A percentile compares a stretch with the other conserved stretches of the same genome.
Evolutionary conservation across 257 asterid genomes (phyloP).

Genomic region (Solanum bukasovii): DNA sequence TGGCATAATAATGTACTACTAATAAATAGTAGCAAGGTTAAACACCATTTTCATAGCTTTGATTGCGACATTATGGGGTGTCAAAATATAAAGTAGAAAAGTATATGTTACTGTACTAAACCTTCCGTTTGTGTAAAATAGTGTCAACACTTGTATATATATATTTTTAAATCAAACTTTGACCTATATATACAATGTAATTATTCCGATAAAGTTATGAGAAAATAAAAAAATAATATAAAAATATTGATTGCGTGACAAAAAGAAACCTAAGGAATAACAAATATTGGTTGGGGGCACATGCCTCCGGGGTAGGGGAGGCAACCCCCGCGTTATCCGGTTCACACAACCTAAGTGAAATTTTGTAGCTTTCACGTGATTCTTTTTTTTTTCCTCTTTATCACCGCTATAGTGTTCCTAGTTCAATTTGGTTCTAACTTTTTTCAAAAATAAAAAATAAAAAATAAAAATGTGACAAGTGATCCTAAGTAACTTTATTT

Average conservation of each 20-base stretch:
- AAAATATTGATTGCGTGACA: background rate
- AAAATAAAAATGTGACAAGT: too few species aligned
- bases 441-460: too few species aligned
- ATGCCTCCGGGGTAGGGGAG: background rate
- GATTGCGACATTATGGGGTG: background rate
- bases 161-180: too few species aligned
- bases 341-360: background rate
- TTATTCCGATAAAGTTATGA: too few species aligned
- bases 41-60: too few species aligned
- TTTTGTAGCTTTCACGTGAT: slow-evolving; percentile 23
- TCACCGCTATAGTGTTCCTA: background rate
- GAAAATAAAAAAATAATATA: too few species aligned
- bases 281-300: slow-evolving; percentile 6
- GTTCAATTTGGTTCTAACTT: too few species aligned
- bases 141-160: too few species aligned
- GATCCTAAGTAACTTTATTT: background rate
- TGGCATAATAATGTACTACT: background rate
- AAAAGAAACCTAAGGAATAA: background rate
- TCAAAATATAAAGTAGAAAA: background rate
- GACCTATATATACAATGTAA: too few species aligned
- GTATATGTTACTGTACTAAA: background rate
- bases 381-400: slow-evolving; percentile 21
- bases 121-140: background rate
- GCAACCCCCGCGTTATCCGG: background rate
- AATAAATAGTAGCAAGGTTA: background rate